Base-by-base conservation (phyloP, 2,329 filamentous ascomycete species). In the Venturia asperata region DNA sequence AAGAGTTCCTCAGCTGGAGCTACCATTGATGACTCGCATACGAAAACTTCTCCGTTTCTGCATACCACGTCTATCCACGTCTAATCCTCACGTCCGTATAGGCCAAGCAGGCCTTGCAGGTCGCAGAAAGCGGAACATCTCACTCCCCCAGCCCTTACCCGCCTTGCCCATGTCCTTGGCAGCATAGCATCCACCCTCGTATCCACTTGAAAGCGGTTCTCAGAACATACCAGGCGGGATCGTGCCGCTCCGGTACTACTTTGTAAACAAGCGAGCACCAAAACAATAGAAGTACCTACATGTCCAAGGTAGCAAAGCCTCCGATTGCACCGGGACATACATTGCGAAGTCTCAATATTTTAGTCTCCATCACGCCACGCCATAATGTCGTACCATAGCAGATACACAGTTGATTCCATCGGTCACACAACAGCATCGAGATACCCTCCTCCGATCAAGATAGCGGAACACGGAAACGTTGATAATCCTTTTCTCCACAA, bases 71-170 rank as follows among this genome's bases (percentile, higher is more conserved):
- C 52, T 34, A 34, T 3, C 30, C 30, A 34, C 30, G 30, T 27
- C 52, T 11, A 37, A 58, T 58, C 52, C 52, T 58, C 52, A n/a
- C 52, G 52, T 55, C 49, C 24, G 49, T 30, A 55, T 34, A 55
- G 49, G 24, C 30, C 24, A 30, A 34, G 49, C 19, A 58, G 52
- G 30, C 27, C 30, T 58, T 58, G 52, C 52, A 58, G 30, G 52
- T 37, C 47, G 52, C 15, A 58, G 5, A 39, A 37, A 58, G 52
- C 30, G 52, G 30, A 37, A 58, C 10, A 58, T 58, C 27, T 30
- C 3, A 47, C 19, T 27, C 17, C 37, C 17, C 37, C 52, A 37
- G 27, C 52, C 2, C n/a, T 58, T 17, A 34, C 52, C 3, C 30
- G 27, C 52, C n/a, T 21, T n/a, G 19, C 27, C 52, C 52, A 39